Conservation (phyloP, 2,329 filamentous ascomycete species). For the Sporothrix inflata region DNA sequence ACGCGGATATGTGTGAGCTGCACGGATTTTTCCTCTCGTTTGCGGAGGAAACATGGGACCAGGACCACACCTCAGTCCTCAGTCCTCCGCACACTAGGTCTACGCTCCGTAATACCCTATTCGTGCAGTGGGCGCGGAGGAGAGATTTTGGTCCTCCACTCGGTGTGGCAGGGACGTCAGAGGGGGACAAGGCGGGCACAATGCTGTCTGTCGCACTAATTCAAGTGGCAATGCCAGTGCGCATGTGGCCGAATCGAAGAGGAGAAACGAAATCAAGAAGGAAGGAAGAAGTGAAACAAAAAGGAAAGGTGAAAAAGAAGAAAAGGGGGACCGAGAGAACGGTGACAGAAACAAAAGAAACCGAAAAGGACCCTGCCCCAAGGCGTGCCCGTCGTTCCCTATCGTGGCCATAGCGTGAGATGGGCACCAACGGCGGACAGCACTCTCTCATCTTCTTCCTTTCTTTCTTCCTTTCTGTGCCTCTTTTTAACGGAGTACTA, state of each 20-base stretch:
- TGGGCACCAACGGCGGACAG: not conserved
- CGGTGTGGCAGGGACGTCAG: slow-evolving; percentile 13
- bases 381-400: slow-evolving; percentile 12
- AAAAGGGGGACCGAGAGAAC: not conserved
- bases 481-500: not conserved
- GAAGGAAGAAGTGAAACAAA: not conserved
- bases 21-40: not conserved
- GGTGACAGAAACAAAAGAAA: not conserved
- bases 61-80: not conserved
- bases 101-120: slow-evolving; percentile 4
- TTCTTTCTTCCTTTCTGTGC: slow-evolving; percentile 3
- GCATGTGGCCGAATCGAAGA: slow-evolving; percentile 17
- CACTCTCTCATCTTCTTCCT: slow-evolving; percentile 1
- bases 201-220: slow-evolving; percentile 22
- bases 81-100: not conserved
- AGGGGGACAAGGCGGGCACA: not conserved
- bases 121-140: slow-evolving; percentile 5
- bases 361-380: slow-evolving; percentile 6
- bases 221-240: slow-evolving; percentile 25
- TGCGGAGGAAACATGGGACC: slow-evolving; percentile 6
- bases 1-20: not conserved
- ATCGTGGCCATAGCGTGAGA: slow-evolving; percentile 11
- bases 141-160: not conserved
- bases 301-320: not conserved
- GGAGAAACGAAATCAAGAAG: not conserved